Percentiles rank a stretch among this genome's conserved stretches.
Evolutionary conservation across 495 filamentous ascomycete genomes (phyloP).

Genomic region (Entonaema liquescens): DNA sequence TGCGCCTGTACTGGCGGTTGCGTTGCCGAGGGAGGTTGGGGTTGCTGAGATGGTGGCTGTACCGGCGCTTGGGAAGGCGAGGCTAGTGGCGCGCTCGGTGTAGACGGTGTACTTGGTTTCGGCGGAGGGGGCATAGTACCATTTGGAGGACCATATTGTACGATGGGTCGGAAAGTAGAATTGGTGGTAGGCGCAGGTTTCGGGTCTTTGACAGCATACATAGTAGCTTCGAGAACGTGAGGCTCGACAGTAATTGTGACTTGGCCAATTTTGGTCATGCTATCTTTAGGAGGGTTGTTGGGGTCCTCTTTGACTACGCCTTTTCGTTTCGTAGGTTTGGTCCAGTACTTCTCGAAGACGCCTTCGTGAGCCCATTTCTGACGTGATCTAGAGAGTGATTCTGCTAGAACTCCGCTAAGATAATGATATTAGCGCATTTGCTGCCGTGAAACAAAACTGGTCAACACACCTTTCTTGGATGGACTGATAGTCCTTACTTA

Average conservation of each 20-base stretch:
- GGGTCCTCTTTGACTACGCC: slow-evolving; percentile 71
- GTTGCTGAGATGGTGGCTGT: slow-evolving; percentile 29
- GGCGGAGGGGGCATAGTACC: slow-evolving; percentile 65
- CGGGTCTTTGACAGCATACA: slow-evolving; percentile 85
- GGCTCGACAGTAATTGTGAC: slow-evolving; percentile 88
- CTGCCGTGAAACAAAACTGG: background rate
- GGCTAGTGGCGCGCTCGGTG: slow-evolving; percentile 8
- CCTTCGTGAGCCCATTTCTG: slow-evolving; percentile 88
- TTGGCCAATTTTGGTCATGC: slow-evolving; percentile 82
- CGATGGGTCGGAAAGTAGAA: slow-evolving; percentile 63
- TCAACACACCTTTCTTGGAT: slow-evolving; percentile 77
- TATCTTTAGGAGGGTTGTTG: slow-evolving; percentile 84
- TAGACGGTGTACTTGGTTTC: slow-evolving; percentile 56
- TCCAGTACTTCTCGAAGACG: slow-evolving; percentile 93
- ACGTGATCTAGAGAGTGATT: slow-evolving; percentile 84
- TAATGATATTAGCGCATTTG: slow-evolving; percentile 7
- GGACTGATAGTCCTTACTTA: slow-evolving; percentile 77
- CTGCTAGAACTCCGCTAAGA: slow-evolving; percentile 79
- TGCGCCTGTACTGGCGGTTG: slow-evolving; percentile 35
- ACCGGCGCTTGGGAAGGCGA: slow-evolving; percentile 19
- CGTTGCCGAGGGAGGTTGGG: slow-evolving; percentile 20
- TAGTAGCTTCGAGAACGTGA: slow-evolving; percentile 85
- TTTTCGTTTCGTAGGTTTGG: slow-evolving; percentile 85
- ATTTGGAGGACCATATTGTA: slow-evolving; percentile 75
- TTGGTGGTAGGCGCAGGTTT: slow-evolving; percentile 54